These are phyloP conservation scores for Zoysia pacifica DNA, from an alignment of 176 grass and related monocot genomes.

Conservation along the genomic window DNA sequence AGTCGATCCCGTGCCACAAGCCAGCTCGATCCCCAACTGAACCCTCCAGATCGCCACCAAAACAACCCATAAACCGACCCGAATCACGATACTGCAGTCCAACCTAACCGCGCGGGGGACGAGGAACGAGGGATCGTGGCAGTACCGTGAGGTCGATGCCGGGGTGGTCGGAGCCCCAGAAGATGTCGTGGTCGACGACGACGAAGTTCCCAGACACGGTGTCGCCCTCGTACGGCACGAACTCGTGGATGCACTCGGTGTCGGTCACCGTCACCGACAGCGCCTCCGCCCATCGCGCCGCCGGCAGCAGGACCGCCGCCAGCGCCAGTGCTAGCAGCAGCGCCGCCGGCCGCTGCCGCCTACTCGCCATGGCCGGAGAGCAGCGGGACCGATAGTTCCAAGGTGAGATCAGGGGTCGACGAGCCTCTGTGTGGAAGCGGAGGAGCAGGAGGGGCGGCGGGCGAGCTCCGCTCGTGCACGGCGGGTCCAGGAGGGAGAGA, in stretches of 20 bases:
- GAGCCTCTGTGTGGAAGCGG: background rate
- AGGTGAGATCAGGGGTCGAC: background rate
- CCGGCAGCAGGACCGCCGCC: constrained; percentile 33
- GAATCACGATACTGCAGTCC: background rate
- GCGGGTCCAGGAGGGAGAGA: background rate
- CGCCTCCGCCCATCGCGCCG: constrained; percentile 39
- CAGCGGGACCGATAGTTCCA: background rate
- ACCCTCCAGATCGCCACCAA: constrained; percentile 32
- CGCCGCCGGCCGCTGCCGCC: constrained; percentile 27
- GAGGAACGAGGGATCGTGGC: background rate
- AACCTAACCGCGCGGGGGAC: background rate
- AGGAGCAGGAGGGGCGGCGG: background rate
- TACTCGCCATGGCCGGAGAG: constrained; percentile 32
- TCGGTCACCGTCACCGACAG: constrained; percentile 90
- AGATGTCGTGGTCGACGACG: constrained; percentile 97
- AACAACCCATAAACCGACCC: constrained; percentile 28
- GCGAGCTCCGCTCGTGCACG: constrained; percentile 26
- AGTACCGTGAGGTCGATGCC: constrained; percentile 87
- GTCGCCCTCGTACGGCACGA: constrained; percentile 93
- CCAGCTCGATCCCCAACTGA: constrained; percentile 12
- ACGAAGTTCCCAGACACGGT: constrained; percentile 96
- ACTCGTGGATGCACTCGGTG: constrained; percentile 95
- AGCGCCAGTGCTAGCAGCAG: constrained; percentile 39
- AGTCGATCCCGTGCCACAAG: background rate
- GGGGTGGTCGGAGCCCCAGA: constrained; percentile 96